phyloP scores from a whole-genome alignment of 2,329 filamentous ascomycete genomes.

The Aspergillus ochraceoroseus region DNA sequence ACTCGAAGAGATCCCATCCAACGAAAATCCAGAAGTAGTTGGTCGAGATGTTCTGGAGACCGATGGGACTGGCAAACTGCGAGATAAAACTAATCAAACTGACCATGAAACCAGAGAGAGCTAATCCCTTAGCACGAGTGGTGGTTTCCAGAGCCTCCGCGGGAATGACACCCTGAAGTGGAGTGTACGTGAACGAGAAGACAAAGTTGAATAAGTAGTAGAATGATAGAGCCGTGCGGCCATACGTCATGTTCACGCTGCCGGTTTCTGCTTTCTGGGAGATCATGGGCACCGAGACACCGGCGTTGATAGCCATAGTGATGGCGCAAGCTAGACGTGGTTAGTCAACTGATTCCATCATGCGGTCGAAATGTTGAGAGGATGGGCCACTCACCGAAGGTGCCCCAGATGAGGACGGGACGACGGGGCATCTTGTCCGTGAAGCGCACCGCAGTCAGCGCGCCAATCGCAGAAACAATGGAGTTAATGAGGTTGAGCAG shows the following conservation, averaged over 20 bases:
- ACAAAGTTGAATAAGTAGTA: conserved; percentile 12
- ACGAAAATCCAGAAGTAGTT: conserved; percentile 14
- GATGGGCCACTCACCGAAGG: too few relatives aligned
- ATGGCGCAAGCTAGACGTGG: neutral
- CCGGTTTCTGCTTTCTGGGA: too few relatives aligned
- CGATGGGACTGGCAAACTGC: conserved; percentile 3
- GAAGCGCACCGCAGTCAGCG: conserved; percentile 39
- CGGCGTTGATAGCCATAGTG: conserved; percentile 9
- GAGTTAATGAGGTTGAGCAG: conserved; percentile 43
- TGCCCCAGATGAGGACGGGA: conserved; percentile 45
- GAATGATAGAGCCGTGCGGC: conserved; percentile 7
- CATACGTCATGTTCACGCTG: too few relatives aligned
- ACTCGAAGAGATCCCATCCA: conserved; percentile 10
- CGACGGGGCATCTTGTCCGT: conserved; percentile 49
- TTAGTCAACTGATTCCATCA: too few relatives aligned
- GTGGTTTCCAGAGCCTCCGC: conserved; percentile 9
- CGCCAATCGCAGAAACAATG: conserved; percentile 45
- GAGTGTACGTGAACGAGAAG: conserved; percentile 11
- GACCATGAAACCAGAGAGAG: conserved; percentile 10
- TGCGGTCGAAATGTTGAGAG: too few relatives aligned
- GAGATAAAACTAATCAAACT: conserved; percentile 9
- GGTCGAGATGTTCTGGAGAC: too few relatives aligned
- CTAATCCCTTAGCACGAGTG: conserved; percentile 9
- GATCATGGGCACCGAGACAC: neutral
- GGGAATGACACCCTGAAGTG: conserved; percentile 11